Conservation (phyloP, 768 basidiomycete genomes). For the Lyophyllum shimeji region DNA sequence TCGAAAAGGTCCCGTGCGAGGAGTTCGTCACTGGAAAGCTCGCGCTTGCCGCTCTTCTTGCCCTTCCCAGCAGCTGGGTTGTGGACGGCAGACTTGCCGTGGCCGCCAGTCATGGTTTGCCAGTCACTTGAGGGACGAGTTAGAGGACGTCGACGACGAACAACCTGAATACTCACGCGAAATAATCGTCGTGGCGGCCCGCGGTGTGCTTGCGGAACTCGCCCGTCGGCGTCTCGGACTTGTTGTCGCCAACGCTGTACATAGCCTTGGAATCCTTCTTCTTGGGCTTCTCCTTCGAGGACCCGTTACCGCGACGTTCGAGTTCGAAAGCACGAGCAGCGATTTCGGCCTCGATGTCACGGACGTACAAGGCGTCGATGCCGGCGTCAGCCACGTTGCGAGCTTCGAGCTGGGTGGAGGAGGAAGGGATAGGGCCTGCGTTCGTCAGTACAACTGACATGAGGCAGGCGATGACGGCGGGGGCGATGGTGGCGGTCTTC, state of each 20-base stretch:
- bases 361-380: conserved; percentile 5
- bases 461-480: conserved; percentile 11
- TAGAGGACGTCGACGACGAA: not conserved
- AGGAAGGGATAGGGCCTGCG: conserved; percentile 2
- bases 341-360: conserved; percentile 8
- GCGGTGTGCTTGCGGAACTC: not conserved
- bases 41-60: not conserved
- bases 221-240: not conserved
- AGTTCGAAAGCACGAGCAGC: not conserved
- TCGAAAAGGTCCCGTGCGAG: too few species aligned
- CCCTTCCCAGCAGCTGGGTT: conserved; percentile 4
- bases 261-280: not conserved
- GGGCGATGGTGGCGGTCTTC: conserved; percentile 8
- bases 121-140: not conserved
- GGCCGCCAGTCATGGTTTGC: conserved; percentile 1
- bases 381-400: not conserved
- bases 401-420: not conserved
- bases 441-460: not conserved
- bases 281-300: not conserved
- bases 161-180: not conserved
- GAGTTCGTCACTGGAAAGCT: not conserved
- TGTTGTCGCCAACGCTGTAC: not conserved
- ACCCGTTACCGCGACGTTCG: not conserved
- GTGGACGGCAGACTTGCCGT: not conserved
- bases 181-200: not conserved